Evolutionary conservation across 495 filamentous ascomycete genomes (phyloP), one percentile per base, ranked within the genome.

Genomic region (Penicillium herquei): DNA sequence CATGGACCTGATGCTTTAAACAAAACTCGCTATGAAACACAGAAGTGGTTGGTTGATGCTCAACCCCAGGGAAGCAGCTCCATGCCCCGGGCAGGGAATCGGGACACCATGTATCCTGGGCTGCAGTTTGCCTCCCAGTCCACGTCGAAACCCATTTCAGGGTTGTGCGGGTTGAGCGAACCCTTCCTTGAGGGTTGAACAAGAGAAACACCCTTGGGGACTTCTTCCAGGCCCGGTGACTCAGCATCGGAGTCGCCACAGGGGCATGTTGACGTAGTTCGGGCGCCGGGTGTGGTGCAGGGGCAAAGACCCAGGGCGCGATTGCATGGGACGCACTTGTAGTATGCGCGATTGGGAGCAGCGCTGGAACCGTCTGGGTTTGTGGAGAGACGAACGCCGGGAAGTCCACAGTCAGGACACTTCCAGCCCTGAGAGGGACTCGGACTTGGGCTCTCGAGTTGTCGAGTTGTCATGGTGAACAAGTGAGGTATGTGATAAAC

Each of bases 71-170:
- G 21, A 46, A 50, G 49, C 17, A 57, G 37, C 26, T 61, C 54
- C 17, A 40, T 39, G 16, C 52, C 60, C 8, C 12, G 14, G 30
- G 60, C 60, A 49, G 56, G 56, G 47, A 63, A 63, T 12, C 60
- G 48, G n/a, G 49, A 47, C 3, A 63, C 60, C 60, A 63, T 63
- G 40, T 34, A 63, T 1, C 56, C 56, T 6, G 56, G 56, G n/a
- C 32, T 59, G 56, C 60, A 63, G 54, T 63, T 63, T 40, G 60
- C 34, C 44, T 63, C 60, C 60, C 60, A 63, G 30, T 63, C 60
- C 43, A 53, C 56, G 48, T 63, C 60, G 41, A 63, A 63, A 0
- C 60, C 60, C 1, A 32, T 8, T 6, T 63, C 31, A 8, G 56
- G 60, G 53, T 59, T 63, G 50, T 59, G 53, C 0, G 51, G 54